Percentiles rank a stretch among this genome's conserved stretches.
These are phyloP conservation scores for Termitomyces heimii DNA, from an alignment of 768 basidiomycete genomes.

Conservation along the genomic window DNA sequence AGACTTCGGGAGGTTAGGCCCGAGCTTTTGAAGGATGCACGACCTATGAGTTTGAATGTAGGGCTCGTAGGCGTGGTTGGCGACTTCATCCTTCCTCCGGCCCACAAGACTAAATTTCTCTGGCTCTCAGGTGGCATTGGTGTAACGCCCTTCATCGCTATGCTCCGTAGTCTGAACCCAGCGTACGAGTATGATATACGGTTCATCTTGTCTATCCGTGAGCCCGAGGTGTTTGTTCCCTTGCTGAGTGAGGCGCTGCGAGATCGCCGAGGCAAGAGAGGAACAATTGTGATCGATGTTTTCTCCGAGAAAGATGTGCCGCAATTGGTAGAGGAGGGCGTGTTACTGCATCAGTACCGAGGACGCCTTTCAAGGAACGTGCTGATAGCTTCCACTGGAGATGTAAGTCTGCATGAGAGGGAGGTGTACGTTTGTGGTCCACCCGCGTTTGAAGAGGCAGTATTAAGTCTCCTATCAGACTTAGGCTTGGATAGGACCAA, in stretches of 20 bases:
- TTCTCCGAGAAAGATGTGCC: conserved; percentile 24
- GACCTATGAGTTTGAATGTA: conserved; percentile 32
- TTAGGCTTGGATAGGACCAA: conserved; percentile 26
- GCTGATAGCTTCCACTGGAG: conserved; percentile 8
- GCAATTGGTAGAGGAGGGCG: conserved; percentile 3
- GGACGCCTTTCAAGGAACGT: conserved; percentile 18
- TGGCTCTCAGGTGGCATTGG: conserved; percentile 68
- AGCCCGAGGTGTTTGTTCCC: conserved; percentile 43
- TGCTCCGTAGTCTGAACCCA: conserved; percentile 26
- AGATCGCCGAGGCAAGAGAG: conserved; percentile 5
- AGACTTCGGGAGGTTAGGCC: conserved; percentile 33
- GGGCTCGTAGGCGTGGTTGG: conserved; percentile 50
- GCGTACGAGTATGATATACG: conserved; percentile 30
- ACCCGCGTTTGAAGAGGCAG: conserved; percentile 33
- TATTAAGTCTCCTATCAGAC: conserved; percentile 25
- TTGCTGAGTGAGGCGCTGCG: conserved; percentile 29
- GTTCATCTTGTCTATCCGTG: conserved; percentile 45
- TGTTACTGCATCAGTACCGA: conserved; percentile 11
- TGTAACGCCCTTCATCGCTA: conserved; percentile 56
- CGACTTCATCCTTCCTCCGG: conserved; percentile 34
- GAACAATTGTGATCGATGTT: conserved; percentile 25
- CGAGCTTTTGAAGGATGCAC: conserved; percentile 33
- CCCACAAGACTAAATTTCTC: conserved; percentile 25
- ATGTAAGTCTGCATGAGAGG: conserved; percentile 12
- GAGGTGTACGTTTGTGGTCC: conserved; percentile 49